Base-by-base conservation (phyloP, 495 filamentous ascomycete genomes). In the Hypomontagnella monticulosa region DNA sequence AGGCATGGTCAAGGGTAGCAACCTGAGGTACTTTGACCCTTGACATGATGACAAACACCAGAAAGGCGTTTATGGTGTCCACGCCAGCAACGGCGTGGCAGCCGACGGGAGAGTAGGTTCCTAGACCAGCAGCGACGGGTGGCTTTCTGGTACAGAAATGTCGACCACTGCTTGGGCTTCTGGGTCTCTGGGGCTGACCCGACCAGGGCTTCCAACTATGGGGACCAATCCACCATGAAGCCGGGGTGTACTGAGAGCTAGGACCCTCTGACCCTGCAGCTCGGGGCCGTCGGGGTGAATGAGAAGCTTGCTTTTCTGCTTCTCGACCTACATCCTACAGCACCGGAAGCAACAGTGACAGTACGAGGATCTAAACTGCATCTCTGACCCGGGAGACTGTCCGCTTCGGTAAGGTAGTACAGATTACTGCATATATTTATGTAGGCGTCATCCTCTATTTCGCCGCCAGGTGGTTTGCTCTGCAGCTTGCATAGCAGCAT, bases 381-480 rank as follows among this genome's bases (percentile, higher is more conserved):
- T 41, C 12, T 47, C n/a, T 58, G 27, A 33, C 49, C 52, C 57
- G 58, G 64, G 18, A 32, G 15, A 12, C 41, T 33, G 44, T 58
- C 64, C 58, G 53, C 27, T 53, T 67, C 42, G 15, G 64, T 67
- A 61, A 62, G 58, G 64, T 67, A 58, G 54, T 58, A 67, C 64
- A 50, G 38, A 44, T 57, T 20, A 38, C 34, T 40, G 58, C 64
- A 62, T 54, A 56, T 41, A 36, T 58, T 52, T 18, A 67, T 62
- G 63, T 55, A 61, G 62, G 47, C 42, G 36, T 38, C 30, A 11
- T 57, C 20, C 38, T 44, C 19, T 61, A 33, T 19, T 43, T 57
- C 23, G 19, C 36, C 44, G 15, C 30, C 20, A 48, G 27, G 44
- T 51, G 44, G 50, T 37, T 55, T 43, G 54, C 27, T 30, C 12